Conservation (phyloP, 164 flowering plant genomes). For the Taxillus chinensis region DNA sequence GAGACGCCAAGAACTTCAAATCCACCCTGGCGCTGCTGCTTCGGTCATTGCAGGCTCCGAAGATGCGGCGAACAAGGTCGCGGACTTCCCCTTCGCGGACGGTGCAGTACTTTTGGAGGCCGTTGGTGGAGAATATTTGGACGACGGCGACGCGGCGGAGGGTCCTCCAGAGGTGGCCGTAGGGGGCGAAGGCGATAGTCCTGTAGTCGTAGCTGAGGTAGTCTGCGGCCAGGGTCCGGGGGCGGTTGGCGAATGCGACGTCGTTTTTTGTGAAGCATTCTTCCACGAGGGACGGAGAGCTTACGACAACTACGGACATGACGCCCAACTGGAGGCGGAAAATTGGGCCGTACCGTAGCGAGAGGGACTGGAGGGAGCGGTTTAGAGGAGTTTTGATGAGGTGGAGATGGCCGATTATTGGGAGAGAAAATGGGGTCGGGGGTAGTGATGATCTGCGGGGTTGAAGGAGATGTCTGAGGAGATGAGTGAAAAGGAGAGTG, state of each 20-base stretch:
- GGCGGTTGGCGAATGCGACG: slow-evolving; percentile 23
- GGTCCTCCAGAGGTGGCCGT: slow-evolving; percentile 14
- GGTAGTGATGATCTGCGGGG: slow-evolving; percentile 13
- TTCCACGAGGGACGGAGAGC: slow-evolving; percentile 22
- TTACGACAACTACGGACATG: slow-evolving; percentile 23
- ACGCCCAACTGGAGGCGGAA: slow-evolving; percentile 23
- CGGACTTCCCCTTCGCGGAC: slow-evolving; percentile 5
- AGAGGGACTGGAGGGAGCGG: slow-evolving; percentile 12
- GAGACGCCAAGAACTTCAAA: neutral
- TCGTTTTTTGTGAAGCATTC: slow-evolving; percentile 32
- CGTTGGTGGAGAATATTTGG: slow-evolving; percentile 3
- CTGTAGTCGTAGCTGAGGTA: slow-evolving; percentile 1
- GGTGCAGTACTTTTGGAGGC: neutral
- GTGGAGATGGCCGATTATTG: slow-evolving; percentile 31
- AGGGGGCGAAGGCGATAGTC: slow-evolving; percentile 4
- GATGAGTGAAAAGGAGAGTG: neutral
- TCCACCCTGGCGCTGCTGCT: neutral
- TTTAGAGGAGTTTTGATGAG: slow-evolving; percentile 24
- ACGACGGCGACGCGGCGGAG: slow-evolving; percentile 6
- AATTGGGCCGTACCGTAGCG: slow-evolving; percentile 18
- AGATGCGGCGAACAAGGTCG: neutral
- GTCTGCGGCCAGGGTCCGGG: slow-evolving; percentile 4
- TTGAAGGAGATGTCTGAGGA: slow-evolving; percentile 6
- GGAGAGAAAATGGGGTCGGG: slow-evolving; percentile 16
- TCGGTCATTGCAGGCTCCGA: neutral